Evolutionary conservation across 768 basidiomycete species (phyloP).

Genomic region (Mycena latifolia): DNA sequence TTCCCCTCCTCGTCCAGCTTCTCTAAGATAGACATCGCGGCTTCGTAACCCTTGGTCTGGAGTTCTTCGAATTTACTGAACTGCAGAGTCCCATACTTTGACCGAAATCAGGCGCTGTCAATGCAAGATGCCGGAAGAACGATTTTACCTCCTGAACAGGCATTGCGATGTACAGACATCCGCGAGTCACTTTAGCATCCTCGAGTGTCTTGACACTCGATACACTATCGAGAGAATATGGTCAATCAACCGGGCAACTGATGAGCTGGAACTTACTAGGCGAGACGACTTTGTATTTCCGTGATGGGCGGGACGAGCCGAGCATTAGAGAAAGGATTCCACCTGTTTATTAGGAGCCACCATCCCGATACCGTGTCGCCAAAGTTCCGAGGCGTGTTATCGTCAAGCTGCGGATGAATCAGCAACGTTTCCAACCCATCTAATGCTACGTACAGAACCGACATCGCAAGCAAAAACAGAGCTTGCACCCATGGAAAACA

Average conservation of each 20-base stretch:
- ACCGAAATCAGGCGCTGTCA: neutral
- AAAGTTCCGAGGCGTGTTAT: constrained; percentile 94
- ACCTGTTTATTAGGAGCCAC: constrained; percentile 94
- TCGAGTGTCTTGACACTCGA: constrained; percentile 96
- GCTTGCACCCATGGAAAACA: constrained; percentile 92
- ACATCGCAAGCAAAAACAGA: constrained; percentile 95
- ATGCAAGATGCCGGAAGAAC: neutral
- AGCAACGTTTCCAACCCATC: neutral
- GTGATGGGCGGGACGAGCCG: constrained; percentile 88
- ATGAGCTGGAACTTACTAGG: constrained; percentile 78
- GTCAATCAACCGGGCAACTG: neutral
- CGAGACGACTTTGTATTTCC: constrained; percentile 93
- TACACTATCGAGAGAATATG: constrained; percentile 66
- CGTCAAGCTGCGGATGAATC: constrained; percentile 73
- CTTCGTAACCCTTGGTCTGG: constrained; percentile 81
- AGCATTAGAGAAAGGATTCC: constrained; percentile 90
- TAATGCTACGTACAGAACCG: constrained; percentile 71
- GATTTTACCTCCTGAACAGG: constrained; percentile 87
- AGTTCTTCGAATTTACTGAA: constrained; percentile 93
- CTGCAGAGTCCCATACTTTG: constrained; percentile 87
- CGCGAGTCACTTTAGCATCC: constrained; percentile 92
- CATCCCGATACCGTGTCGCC: constrained; percentile 97
- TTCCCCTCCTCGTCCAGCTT: constrained; percentile 87
- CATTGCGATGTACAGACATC: constrained; percentile 93
- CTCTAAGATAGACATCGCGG: constrained; percentile 76